These are phyloP conservation scores for Ophioceras dolichostomum DNA, from an alignment of 2,329 filamentous ascomycete genomes.

Conservation along the genomic window DNA sequence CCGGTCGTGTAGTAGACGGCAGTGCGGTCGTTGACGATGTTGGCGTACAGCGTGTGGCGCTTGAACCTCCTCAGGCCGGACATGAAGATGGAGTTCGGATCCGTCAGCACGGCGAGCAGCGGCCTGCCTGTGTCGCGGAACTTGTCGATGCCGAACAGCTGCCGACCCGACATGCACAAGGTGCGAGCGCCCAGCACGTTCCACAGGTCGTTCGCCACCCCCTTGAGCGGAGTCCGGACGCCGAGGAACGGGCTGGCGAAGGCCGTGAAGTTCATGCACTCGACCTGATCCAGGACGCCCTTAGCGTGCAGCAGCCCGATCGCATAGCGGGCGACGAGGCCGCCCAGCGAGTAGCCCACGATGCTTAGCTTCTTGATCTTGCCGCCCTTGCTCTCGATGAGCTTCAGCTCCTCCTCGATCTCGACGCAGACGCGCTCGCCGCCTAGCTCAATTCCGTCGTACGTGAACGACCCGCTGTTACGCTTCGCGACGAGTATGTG, in stretches of 20 bases:
- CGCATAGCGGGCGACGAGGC: slow-evolving; percentile 75
- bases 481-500: slow-evolving; percentile 61
- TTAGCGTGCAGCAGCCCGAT: slow-evolving; percentile 73
- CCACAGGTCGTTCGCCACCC: slow-evolving; percentile 55
- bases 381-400: slow-evolving; percentile 48
- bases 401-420: slow-evolving; percentile 50
- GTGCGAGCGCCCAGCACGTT: slow-evolving; percentile 77
- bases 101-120: slow-evolving; percentile 68
- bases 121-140: slow-evolving; percentile 78
- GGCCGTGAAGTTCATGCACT: slow-evolving; percentile 86
- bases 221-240: slow-evolving; percentile 57
- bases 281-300: slow-evolving; percentile 65
- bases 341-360: slow-evolving; percentile 81
- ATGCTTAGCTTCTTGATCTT: slow-evolving; percentile 74
- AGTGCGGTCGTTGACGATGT: slow-evolving; percentile 75
- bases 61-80: slow-evolving; percentile 65
- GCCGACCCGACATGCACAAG: slow-evolving; percentile 70
- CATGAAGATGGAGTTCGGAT: slow-evolving; percentile 77
- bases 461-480: slow-evolving; percentile 62
- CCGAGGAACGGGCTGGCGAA: slow-evolving; percentile 80
- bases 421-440: slow-evolving; percentile 56
- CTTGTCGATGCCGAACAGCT: slow-evolving; percentile 76
- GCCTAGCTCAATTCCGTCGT: slow-evolving; percentile 56
- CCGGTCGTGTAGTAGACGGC: slow-evolving; percentile 75
- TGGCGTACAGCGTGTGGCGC: slow-evolving; percentile 68